Base-by-base conservation (phyloP, 2,329 filamentous ascomycete species). In the Pezicula carpinea region DNA sequence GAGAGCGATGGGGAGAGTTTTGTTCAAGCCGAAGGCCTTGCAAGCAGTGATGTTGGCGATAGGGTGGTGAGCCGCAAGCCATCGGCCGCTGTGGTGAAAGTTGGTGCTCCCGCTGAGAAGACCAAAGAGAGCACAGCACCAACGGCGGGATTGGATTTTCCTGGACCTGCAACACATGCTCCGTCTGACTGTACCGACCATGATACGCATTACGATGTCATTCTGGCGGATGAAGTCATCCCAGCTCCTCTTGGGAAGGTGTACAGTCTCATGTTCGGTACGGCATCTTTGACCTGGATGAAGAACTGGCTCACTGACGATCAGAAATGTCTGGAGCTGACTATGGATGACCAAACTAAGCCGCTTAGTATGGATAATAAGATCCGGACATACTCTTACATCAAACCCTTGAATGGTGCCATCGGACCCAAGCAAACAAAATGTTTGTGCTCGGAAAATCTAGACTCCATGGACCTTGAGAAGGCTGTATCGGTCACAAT, bases 341-440 rank as follows among this genome's bases (percentile, higher is more conserved):
- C 88, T 53, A 83, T 95, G 69, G 87, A 92, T 39, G 90, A 95
- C 56, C 89, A 89, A 61, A 86, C 50, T 15, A 59, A 85, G 59
- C 89, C 87, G 0, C 68, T 95, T 19, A 80, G 80, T 3, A 78
- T 81, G 40, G 89, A 95, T 15, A 87, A 84, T 67, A 87, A 83
- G 63, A 77, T 78, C 3, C 80, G 91, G 39, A 81, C 73, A 17
- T 96, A 85, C 64, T 85, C 83, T 1, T 99, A 96, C 64, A 95
- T 95, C 69, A 97, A 96, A 65, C 93, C 93, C 2, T 72, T 99
- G 2, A 79, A 83, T 58, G 87, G 76, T 2, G 76, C 88, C 1
- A 92, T 99, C 54, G 93, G 93, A 0, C 93, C 93, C 1, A 93
- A 80, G 64, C 89, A 96, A 69, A 99, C 93, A 11, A 96, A 95